Percentiles rank a stretch among this genome's conserved stretches.
phyloP scores from a whole-genome alignment of 352 stramenopile genomes.

The Pythium periplocum region DNA sequence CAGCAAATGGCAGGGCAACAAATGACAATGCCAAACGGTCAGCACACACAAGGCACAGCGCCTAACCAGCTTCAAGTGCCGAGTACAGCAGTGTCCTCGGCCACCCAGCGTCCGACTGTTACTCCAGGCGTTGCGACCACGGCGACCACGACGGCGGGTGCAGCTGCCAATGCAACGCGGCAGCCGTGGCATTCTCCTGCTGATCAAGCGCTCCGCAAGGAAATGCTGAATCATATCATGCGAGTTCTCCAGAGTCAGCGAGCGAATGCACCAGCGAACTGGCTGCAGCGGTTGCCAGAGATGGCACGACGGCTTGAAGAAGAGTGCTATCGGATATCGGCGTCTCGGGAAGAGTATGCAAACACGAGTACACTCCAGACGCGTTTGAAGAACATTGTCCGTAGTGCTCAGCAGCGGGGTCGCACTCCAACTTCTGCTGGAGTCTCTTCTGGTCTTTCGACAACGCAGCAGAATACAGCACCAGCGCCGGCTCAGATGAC shows the following conservation, averaged over 20 bases:
- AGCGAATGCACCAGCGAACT: constrained; percentile 94
- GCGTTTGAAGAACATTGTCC: constrained; percentile 93
- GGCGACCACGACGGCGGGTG: neutral
- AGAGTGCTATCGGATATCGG: constrained; percentile 91
- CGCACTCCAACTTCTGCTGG: constrained; percentile 10
- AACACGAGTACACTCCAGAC: constrained; percentile 94
- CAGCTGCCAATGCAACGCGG: constrained; percentile 12
- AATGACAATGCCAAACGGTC: constrained; percentile 15
- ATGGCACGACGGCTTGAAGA: constrained; percentile 98
- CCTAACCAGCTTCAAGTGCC: constrained; percentile 11
- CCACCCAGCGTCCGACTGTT: neutral
- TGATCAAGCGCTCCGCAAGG: constrained; percentile 67
- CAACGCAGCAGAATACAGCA: constrained; percentile 20
- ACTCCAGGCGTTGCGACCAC: neutral
- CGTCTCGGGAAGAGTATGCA: constrained; percentile 92
- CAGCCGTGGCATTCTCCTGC: constrained; percentile 66
- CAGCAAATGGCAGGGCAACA: constrained; percentile 23
- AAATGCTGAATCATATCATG: constrained; percentile 91
- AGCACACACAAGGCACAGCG: constrained; percentile 4
- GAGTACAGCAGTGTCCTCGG: neutral
- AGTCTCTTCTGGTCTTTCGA: neutral
- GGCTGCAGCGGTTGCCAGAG: constrained; percentile 95
- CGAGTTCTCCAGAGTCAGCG: constrained; percentile 93
- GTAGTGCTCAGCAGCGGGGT: constrained; percentile 55
- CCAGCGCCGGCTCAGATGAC: constrained; percentile 10